A percentile compares a stretch with the other conserved stretches of the same genome.
Evolutionary conservation across 2,329 filamentous ascomycete species (phyloP).

Genomic region (Aspergillus versicolor): DNA sequence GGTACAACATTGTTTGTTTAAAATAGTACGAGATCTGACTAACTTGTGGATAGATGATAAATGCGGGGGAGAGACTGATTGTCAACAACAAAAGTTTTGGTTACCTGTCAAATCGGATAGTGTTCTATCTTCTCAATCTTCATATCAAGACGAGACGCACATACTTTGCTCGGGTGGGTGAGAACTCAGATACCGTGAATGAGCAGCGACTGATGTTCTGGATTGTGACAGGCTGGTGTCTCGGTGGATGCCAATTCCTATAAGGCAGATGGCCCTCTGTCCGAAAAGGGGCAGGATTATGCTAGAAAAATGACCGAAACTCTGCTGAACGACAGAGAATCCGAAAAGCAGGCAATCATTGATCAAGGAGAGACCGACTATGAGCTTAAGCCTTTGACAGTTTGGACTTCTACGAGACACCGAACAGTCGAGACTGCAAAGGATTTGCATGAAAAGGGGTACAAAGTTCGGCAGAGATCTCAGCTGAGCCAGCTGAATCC

Average conservation of each 20-base stretch:
- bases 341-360: slow-evolving; percentile 70
- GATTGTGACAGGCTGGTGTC: slow-evolving; percentile 62
- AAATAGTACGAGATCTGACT: slow-evolving; percentile 6
- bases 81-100: slow-evolving; percentile 98
- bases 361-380: slow-evolving; percentile 66
- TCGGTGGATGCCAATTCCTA: slow-evolving; percentile 87
- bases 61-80: slow-evolving; percentile 86
- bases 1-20: slow-evolving; percentile 27
- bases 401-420: slow-evolving; percentile 93
- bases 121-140: slow-evolving; percentile 96
- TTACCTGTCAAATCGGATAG: slow-evolving; percentile 93
- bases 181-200: not conserved
- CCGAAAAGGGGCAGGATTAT: slow-evolving; percentile 76
- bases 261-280: slow-evolving; percentile 84
- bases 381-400: slow-evolving; percentile 74
- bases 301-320: slow-evolving; percentile 82
- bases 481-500: slow-evolving; percentile 98
- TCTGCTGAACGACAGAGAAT: slow-evolving; percentile 76
- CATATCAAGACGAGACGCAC: slow-evolving; percentile 95
- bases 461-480: slow-evolving; percentile 83
- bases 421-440: slow-evolving; percentile 88
- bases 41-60: slow-evolving; percentile 69
- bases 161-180: slow-evolving; percentile 74
- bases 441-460: slow-evolving; percentile 74
- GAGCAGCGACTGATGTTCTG: not conserved